A percentile compares a stretch with the other conserved stretches of the same genome.
These are phyloP conservation scores for Penicillium bialowiezense DNA, from an alignment of 495 filamentous ascomycete species.

Conservation along the genomic window DNA sequence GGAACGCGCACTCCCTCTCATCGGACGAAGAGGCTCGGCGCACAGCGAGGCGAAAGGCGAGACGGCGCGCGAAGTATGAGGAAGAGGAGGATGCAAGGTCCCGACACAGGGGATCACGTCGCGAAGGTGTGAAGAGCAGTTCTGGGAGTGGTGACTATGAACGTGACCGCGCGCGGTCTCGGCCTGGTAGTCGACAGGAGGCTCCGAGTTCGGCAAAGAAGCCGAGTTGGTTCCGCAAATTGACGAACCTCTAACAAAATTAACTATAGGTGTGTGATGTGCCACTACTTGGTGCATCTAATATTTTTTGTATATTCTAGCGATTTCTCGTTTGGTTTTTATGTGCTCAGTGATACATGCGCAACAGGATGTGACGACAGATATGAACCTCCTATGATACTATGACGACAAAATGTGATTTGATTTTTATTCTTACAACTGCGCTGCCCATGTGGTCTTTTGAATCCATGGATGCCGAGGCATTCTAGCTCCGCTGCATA, in stretches of 20 bases:
- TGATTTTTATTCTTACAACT: neutral
- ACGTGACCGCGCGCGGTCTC: constrained; percentile 36
- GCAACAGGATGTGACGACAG: constrained; percentile 12
- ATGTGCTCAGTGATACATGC: neutral
- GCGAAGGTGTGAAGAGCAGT: constrained; percentile 36
- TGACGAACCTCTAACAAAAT: constrained; percentile 30
- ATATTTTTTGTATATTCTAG: neutral
- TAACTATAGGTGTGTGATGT: neutral
- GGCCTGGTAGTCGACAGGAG: constrained; percentile 30
- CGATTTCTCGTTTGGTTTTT: neutral
- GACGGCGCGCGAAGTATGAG: constrained; percentile 40
- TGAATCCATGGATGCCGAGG: no score
- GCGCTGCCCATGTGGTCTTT: no score
- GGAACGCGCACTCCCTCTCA: constrained; percentile 34
- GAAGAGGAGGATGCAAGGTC: constrained; percentile 39
- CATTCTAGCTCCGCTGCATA: no score
- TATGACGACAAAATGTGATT: constrained; percentile 1
- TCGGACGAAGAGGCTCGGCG: constrained; percentile 43
- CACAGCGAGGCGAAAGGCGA: constrained; percentile 33
- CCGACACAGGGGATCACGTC: constrained; percentile 28
- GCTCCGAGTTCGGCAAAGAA: constrained; percentile 33
- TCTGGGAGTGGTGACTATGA: constrained; percentile 45
- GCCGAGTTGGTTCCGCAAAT: constrained; percentile 48
- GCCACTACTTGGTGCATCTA: neutral
- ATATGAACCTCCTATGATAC: constrained; percentile 8